Conservation (phyloP, 768 basidiomycete genomes). For the Obba rivulosa region DNA sequence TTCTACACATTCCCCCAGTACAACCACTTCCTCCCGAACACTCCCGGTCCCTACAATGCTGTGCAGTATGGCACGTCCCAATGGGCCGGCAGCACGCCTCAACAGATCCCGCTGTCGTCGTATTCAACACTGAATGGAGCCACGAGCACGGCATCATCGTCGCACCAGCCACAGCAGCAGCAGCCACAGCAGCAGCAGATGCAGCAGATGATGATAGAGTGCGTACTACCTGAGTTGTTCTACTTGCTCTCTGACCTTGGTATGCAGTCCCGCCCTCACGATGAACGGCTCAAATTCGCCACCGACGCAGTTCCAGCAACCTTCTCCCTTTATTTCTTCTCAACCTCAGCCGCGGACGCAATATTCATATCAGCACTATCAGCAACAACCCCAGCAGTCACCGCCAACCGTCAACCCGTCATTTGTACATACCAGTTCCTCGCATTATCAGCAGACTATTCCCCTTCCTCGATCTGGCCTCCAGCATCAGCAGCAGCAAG, state of each 20-base stretch:
- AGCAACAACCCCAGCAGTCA: slow-evolving; percentile 28
- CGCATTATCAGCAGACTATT: slow-evolving; percentile 28
- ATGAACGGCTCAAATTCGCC: slow-evolving; percentile 43
- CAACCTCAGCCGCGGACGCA: slow-evolving; percentile 31
- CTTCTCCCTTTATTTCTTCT: slow-evolving; percentile 27
- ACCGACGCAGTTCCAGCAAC: slow-evolving; percentile 40
- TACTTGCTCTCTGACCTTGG: slow-evolving; percentile 1
- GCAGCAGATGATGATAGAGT: slow-evolving; percentile 62
- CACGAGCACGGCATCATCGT: slow-evolving; percentile 39
- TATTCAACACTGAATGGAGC: slow-evolving; percentile 79
- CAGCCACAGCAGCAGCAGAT: slow-evolving; percentile 2
- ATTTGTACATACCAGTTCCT: slow-evolving; percentile 19
- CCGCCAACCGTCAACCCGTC: slow-evolving; percentile 37
- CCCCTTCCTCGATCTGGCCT: slow-evolving; percentile 15
- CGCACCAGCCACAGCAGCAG: slow-evolving; percentile 20
- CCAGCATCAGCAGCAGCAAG: slow-evolving; percentile 28
- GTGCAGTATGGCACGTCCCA: slow-evolving; percentile 46
- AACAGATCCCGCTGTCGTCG: slow-evolving; percentile 55
- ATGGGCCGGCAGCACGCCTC: slow-evolving; percentile 36
- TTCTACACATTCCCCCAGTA: slow-evolving; percentile 27
- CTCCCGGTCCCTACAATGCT: slow-evolving; percentile 45
- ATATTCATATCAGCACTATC: slow-evolving; percentile 29
- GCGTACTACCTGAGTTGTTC: slow-evolving; percentile 23
- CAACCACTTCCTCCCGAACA: slow-evolving; percentile 35
- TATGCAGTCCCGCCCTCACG: slow-evolving; percentile 51